phyloP scores from a whole-genome alignment of 257 asterid species.

The Nicotiana undulata region DNA sequence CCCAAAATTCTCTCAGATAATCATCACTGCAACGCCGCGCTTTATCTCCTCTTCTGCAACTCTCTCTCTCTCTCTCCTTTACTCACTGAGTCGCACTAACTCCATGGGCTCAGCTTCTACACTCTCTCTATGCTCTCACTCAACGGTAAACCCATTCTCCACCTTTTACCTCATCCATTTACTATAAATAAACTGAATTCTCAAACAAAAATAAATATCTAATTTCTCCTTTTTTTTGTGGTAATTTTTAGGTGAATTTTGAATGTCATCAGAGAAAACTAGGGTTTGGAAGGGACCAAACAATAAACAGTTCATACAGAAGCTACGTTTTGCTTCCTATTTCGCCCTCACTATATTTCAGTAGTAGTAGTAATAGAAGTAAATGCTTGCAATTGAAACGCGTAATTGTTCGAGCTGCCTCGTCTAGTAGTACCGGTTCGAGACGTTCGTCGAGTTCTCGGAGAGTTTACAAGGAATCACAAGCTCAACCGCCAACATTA shows the following conservation, averaged over 20 bases:
- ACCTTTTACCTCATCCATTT: background rate
- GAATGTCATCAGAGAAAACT: conserved; percentile 8
- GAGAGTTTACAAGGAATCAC: conserved; percentile 63
- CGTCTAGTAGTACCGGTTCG: conserved; percentile 33
- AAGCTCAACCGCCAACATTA: conserved; percentile 39
- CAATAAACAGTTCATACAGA: conserved; percentile 13
- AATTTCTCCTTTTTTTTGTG: background rate
- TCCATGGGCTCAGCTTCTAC: conserved; percentile 49
- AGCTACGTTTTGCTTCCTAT: conserved; percentile 20
- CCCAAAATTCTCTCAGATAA: background rate
- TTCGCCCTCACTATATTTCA: conserved; percentile 11
- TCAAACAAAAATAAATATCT: too few relatives aligned
- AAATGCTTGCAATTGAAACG: conserved; percentile 24
- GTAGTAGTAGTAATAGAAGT: conserved; percentile 20
- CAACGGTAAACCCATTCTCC: conserved; percentile 30
- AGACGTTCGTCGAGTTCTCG: conserved; percentile 44
- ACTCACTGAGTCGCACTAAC: background rate
- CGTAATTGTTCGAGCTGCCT: conserved; percentile 31
- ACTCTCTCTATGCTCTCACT: conserved; percentile 39
- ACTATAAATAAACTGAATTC: background rate
- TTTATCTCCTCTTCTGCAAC: conserved; percentile 2
- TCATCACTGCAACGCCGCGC: background rate
- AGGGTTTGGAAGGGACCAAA: background rate
- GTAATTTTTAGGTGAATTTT: conserved; percentile 28
- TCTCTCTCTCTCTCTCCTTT: background rate